These are phyloP conservation scores for Scutellaria baicalensis DNA, from an alignment of 257 asterid species.

Conservation along the genomic window DNA sequence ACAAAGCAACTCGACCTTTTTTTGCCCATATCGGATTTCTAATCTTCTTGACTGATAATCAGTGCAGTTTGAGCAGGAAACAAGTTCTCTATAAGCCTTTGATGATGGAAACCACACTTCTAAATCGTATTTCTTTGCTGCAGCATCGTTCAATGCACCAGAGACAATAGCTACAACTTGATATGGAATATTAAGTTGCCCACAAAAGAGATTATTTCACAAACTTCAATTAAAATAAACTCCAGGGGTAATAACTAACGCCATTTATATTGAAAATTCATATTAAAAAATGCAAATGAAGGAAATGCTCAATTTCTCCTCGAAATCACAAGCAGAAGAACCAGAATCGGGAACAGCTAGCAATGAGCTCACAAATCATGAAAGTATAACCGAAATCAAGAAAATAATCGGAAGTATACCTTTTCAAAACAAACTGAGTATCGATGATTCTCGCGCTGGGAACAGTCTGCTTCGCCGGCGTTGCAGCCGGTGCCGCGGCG, in stretches of 20 bases:
- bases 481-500: no score
- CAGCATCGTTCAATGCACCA: constrained; percentile 94
- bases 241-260: background rate
- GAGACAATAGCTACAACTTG: constrained; percentile 83
- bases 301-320: no score
- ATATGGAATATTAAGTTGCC: constrained; percentile 76
- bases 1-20: constrained; percentile 38
- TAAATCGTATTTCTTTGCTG: constrained; percentile 92
- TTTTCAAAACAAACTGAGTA: no score
- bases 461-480: no score
- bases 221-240: background rate
- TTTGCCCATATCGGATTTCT: constrained; percentile 89
- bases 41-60: constrained; percentile 84
- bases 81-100: constrained; percentile 69
- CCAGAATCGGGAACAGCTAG: no score
- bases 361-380: no score
- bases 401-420: no score
- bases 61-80: constrained; percentile 93
- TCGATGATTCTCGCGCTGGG: no score
- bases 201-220: constrained; percentile 1
- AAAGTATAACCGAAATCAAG: no score
- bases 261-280: background rate
- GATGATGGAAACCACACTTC: constrained; percentile 99
- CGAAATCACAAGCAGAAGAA: no score
- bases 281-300: background rate